Base-by-base conservation (phyloP, 179 eudicot genomes). In the Corrigiola litoralis region DNA sequence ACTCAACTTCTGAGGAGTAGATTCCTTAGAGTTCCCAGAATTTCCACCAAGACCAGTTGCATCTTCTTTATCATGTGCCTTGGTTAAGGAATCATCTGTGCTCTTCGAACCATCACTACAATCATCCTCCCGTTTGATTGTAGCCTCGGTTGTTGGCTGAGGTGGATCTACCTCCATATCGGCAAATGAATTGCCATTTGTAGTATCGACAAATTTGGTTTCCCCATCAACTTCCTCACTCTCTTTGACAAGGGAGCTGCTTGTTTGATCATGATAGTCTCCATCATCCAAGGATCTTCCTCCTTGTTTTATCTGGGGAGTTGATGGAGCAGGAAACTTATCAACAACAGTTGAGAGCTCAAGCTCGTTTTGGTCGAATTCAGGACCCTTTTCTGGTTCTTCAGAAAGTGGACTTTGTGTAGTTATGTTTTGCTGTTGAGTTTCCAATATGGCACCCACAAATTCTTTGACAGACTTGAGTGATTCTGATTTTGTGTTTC, bases 281-380 rank as follows among this genome's bases (percentile, higher is more conserved):
- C 74, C 78, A 33, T 87, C 80, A 61, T 85, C 91, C 65, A 81
- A 38, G 57, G 76, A 77, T 57, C 96, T 78, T 63, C 53, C 80
- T 9, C 83, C 83, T 67, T 86, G 90, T 69, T 89, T 79, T 65
- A 83, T 36, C 62, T 85, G 95, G 38, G 96, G 96, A 56, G 96
- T 89, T 25, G 86, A 82, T 23, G 96, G 90, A 77, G 96, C 88
- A 27, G 88, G 94, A 50, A 76, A 89, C 74, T 87, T 87, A 23
- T 85, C 96, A 50, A 70, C 68, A 58, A 71, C 52, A 24, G 62
- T 65, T 50, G 83, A 73, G 31, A 55, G 79, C 13, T 70, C 85
- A 5, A 60, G 52, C 16, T 80, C 76, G 52, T 59, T 58, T 40
- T 70, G 75, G 41, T 59, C 65, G 68, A 25, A 48, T 31, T 48